These are phyloP conservation scores for Cryptosporidium sp. DNA, from an alignment of 169 alveolate genomes.

Conservation along the genomic window DNA sequence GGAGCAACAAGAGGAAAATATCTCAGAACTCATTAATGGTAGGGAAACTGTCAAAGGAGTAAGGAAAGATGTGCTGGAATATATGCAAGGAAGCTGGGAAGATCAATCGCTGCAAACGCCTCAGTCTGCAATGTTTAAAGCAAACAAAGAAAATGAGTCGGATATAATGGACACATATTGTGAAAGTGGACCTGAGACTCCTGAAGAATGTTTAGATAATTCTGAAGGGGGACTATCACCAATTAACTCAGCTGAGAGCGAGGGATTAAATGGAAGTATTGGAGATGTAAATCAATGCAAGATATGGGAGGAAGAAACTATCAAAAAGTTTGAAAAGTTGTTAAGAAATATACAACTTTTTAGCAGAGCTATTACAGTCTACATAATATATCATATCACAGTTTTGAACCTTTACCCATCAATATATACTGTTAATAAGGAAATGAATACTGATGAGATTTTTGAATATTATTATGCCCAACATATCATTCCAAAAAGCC, in stretches of 20 bases:
- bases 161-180: constrained; percentile 63
- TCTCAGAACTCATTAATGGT: constrained; percentile 11
- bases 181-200: constrained; percentile 54
- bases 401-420: constrained; percentile 59
- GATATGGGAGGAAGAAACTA: background rate
- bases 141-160: constrained; percentile 25
- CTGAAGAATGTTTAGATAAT: constrained; percentile 13
- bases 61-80: constrained; percentile 4
- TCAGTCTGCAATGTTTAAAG: constrained; percentile 33
- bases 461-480: constrained; percentile 61
- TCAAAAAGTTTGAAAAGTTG: constrained; percentile 14
- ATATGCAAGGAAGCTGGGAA: constrained; percentile 40
- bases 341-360: constrained; percentile 41
- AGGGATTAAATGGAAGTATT: background rate
- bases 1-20: constrained; percentile 39
- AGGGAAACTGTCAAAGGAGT: background rate
- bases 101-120: constrained; percentile 47
- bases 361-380: constrained; percentile 56
- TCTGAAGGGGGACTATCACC: constrained; percentile 3
- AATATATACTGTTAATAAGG: constrained; percentile 67
- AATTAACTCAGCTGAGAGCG: background rate
- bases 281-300: background rate
- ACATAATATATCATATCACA: constrained; percentile 68
- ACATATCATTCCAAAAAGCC: constrained; percentile 58
- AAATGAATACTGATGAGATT: constrained; percentile 50